A percentile compares a stretch with the other conserved stretches of the same genome.
Evolutionary conservation across 83 land plant genomes (phyloP).

Genomic region (Isoetes engelmannii): DNA sequence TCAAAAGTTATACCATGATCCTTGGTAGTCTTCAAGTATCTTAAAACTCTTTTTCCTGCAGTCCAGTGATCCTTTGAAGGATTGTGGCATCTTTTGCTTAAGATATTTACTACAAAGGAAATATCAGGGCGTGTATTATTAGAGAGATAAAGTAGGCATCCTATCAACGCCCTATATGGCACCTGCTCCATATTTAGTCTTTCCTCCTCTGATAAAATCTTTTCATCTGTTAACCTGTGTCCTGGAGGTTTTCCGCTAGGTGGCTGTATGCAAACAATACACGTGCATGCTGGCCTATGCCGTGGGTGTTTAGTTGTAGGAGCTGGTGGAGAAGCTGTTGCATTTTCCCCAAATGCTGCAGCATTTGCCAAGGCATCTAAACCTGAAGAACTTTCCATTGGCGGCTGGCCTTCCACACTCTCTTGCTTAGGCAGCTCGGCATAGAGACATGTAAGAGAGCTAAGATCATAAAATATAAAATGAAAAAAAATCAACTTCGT

Average conservation of each 20-base stretch:
- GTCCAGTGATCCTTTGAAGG: too few relatives aligned
- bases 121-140: too few relatives aligned
- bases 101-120: too few relatives aligned
- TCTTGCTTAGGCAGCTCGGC: conserved; percentile 31
- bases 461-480: background rate
- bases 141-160: too few relatives aligned
- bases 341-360: conserved; percentile 34
- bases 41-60: too few relatives aligned
- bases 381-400: conserved; percentile 27
- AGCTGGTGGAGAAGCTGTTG: conserved; percentile 38
- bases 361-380: conserved; percentile 49
- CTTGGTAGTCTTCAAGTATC: too few relatives aligned
- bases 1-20: too few relatives aligned
- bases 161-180: too few relatives aligned
- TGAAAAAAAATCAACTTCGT: background rate
- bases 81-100: too few relatives aligned
- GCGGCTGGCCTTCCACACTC: conserved; percentile 16
- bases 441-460: background rate
- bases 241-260: conserved; percentile 52
- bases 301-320: conserved; percentile 68
- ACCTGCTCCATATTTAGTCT: too few relatives aligned
- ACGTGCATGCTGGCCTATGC: conserved; percentile 71
- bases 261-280: conserved; percentile 80
- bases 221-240: too few relatives aligned
- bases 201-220: too few relatives aligned